Conservation (phyloP, 257 asterid genomes). For the Eustoma russellianum region DNA sequence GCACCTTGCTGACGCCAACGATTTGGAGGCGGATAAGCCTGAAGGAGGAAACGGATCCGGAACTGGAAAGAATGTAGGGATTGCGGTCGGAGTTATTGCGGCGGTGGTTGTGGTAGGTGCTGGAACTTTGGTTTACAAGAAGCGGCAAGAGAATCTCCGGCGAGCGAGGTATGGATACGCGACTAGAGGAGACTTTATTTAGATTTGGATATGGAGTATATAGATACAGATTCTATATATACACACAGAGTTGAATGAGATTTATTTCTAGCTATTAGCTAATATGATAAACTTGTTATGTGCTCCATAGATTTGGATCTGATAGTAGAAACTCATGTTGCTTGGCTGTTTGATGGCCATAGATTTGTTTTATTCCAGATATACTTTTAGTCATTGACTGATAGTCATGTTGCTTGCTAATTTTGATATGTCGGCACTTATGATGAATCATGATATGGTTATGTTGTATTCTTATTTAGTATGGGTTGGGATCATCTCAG, state of each 20-base stretch:
- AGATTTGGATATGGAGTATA: slow-evolving; percentile 2
- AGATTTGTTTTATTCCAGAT: too few species aligned
- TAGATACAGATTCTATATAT: slow-evolving; percentile 7
- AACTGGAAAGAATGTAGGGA: slow-evolving; percentile 52
- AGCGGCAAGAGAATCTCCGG: slow-evolving; percentile 60
- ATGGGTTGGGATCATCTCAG: too few species aligned
- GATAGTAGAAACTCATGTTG: background rate
- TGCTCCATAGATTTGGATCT: background rate
- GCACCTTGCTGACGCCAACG: slow-evolving; percentile 4
- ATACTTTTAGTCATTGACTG: too few species aligned
- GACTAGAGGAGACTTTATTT: slow-evolving; percentile 44
- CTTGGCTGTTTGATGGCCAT: background rate
- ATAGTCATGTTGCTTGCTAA: too few species aligned
- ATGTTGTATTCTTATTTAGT: too few species aligned
- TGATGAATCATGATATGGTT: too few species aligned
- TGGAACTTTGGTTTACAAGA: slow-evolving; percentile 52
- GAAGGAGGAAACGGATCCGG: slow-evolving; percentile 41
- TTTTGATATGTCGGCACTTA: too few species aligned
- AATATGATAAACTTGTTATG: background rate
- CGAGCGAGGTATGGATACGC: slow-evolving; percentile 49
- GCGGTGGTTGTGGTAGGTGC: slow-evolving; percentile 33
- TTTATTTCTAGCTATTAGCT: too few species aligned
- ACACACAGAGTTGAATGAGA: background rate
- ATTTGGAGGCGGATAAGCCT: slow-evolving; percentile 11
- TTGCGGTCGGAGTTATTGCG: slow-evolving; percentile 55